Conservation (phyloP, 108 stramenopile species). For the Asterionellopsis glacialis region DNA sequence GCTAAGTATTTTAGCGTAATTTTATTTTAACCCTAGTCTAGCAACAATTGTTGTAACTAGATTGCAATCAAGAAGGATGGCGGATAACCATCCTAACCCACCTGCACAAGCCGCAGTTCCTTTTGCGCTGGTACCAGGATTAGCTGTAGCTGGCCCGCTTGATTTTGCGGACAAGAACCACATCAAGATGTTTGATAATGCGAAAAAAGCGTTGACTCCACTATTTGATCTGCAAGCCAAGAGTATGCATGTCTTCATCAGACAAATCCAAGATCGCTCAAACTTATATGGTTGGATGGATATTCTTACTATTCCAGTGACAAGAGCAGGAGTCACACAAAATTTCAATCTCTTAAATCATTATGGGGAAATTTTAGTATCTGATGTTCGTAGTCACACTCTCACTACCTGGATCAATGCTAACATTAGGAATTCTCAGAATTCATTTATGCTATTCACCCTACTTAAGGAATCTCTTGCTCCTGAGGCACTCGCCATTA, state of each 20-base stretch:
- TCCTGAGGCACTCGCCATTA: conserved; percentile 19
- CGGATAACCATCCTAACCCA: too few species aligned
- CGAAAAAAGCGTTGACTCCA: background rate
- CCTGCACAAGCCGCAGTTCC: background rate
- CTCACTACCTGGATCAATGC: background rate
- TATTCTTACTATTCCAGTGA: background rate
- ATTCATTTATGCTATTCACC: conserved; percentile 12
- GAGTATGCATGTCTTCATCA: conserved; percentile 3
- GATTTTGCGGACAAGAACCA: background rate
- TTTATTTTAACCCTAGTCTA: too few species aligned
- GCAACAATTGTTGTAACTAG: too few species aligned
- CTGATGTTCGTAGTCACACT: background rate
- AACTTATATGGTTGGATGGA: background rate
- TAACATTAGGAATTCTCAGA: background rate
- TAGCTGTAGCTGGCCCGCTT: background rate
- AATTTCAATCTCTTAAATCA: background rate
- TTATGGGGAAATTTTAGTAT: background rate
- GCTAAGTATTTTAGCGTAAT: too few species aligned
- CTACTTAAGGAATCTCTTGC: conserved; percentile 1
- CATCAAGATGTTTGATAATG: background rate
- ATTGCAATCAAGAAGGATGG: too few species aligned
- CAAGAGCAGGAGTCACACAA: background rate
- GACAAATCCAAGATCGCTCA: background rate
- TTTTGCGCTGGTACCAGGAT: conserved; percentile 2
- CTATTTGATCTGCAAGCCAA: background rate